phyloP scores from a whole-genome alignment of 164 flowering plant species.

The Kingdonia uniflora region DNA sequence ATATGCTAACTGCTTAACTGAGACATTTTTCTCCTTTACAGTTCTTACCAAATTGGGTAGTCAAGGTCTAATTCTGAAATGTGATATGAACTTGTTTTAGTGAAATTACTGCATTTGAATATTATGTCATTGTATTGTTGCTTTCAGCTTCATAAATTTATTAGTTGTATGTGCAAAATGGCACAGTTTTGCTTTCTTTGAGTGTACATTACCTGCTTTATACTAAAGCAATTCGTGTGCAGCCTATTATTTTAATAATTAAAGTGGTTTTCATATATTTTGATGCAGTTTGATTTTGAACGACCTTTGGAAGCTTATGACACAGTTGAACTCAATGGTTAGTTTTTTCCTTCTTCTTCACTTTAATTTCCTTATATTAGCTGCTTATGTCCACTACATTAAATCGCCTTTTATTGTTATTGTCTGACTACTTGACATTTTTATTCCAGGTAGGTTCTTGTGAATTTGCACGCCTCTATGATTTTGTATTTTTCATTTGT shows the following conservation, averaged over 20 bases:
- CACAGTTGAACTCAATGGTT: constrained; percentile 44
- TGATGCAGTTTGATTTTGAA: constrained; percentile 22
- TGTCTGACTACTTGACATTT: neutral
- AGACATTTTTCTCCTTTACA: no score
- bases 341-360: constrained; percentile 13
- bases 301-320: constrained; percentile 58
- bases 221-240: no score
- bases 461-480: constrained; percentile 73
- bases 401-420: neutral
- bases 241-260: neutral
- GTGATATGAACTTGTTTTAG: no score
- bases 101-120: no score
- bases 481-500: constrained; percentile 84
- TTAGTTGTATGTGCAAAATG: no score
- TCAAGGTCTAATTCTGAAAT: no score
- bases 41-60: no score
- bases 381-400: neutral
- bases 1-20: no score
- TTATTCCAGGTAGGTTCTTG: constrained; percentile 54
- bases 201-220: neutral
- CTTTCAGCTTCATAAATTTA: no score
- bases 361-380: neutral
- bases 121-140: no score
- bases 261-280: constrained; percentile 1
- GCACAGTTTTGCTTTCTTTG: neutral